Evolutionary conservation across 768 basidiomycete genomes (phyloP).

Genomic region (Russula griseocarnosa): DNA sequence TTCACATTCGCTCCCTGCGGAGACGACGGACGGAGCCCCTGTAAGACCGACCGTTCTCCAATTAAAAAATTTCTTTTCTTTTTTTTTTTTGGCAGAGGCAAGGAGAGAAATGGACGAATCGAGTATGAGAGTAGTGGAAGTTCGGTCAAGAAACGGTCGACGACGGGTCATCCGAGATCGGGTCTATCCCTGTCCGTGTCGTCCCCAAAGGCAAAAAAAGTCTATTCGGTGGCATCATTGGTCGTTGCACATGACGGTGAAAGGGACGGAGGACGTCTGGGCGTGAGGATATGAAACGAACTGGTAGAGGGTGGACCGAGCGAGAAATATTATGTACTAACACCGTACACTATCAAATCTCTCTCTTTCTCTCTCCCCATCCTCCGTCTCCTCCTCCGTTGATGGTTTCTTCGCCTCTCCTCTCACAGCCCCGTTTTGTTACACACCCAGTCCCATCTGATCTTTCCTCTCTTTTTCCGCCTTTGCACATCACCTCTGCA

Average conservation of each 20-base stretch:
- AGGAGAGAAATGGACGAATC: slow-evolving; percentile 9
- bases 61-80: not conserved
- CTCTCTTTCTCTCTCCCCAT: not conserved
- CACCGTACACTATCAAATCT: not conserved
- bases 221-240: slow-evolving; percentile 26
- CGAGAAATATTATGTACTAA: slow-evolving; percentile 23
- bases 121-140: slow-evolving; percentile 11
- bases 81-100: not conserved
- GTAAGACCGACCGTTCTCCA: not conserved
- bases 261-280: not conserved
- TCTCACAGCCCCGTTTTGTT: slow-evolving; percentile 6
- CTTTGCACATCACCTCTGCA: slow-evolving; percentile 23
- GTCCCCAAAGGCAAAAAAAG: slow-evolving; percentile 19
- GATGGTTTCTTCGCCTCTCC: slow-evolving; percentile 7
- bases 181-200: no score
- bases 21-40: slow-evolving; percentile 8
- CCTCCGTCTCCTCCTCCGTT: slow-evolving; percentile 7
- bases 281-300: not conserved
- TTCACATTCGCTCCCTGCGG: not conserved
- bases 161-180: not conserved
- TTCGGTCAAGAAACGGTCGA: slow-evolving; percentile 7
- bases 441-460: slow-evolving; percentile 12
- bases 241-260: no score
- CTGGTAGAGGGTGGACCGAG: not conserved
- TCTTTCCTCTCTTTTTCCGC: slow-evolving; percentile 27